A percentile compares a stretch with the other conserved stretches of the same genome.
These are phyloP conservation scores for Lasiosphaeria ovina DNA, from an alignment of 495 filamentous ascomycete genomes.

Conservation along the genomic window DNA sequence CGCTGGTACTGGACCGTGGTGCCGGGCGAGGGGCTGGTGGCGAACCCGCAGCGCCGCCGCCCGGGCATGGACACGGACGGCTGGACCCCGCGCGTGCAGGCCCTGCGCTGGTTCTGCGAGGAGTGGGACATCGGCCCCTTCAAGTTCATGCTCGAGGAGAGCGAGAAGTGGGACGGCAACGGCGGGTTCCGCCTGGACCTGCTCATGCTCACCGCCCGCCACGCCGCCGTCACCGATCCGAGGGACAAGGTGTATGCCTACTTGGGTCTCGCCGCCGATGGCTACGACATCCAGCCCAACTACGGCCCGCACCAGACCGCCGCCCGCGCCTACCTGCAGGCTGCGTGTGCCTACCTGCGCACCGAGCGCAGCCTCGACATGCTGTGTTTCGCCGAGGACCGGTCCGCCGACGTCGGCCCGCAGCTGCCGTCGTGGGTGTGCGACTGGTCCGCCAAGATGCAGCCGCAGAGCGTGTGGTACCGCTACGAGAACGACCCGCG, in stretches of 20 bases:
- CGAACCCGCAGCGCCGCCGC: not conserved
- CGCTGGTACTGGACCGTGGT: conserved; percentile 7
- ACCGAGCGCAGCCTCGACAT: not conserved
- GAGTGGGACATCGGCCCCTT: not conserved
- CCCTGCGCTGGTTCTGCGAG: not conserved
- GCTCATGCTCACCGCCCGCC: conserved; percentile 4
- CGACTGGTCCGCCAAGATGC: conserved; percentile 5
- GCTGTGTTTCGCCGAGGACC: conserved; percentile 4
- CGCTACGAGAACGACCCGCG: not conserved
- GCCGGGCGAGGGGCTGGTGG: no score
- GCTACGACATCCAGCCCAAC: conserved; percentile 3
- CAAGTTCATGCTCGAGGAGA: conserved; percentile 4
- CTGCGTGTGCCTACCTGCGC: not conserved
- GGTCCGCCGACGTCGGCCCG: not conserved
- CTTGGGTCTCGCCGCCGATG: not conserved
- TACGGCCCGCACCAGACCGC: conserved; percentile 3
- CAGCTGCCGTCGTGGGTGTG: conserved; percentile 7
- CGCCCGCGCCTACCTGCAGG: conserved; percentile 1
- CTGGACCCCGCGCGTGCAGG: not conserved
- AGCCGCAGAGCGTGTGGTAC: not conserved
- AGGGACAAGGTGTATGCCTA: conserved; percentile 12
- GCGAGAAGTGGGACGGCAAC: not conserved
- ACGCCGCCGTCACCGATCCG: conserved; percentile 10
- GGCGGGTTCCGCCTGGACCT: not conserved
- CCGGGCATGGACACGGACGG: not conserved